These are phyloP conservation scores for Leccinum incarnatum DNA, from an alignment of 768 basidiomycete genomes.

Conservation along the genomic window DNA sequence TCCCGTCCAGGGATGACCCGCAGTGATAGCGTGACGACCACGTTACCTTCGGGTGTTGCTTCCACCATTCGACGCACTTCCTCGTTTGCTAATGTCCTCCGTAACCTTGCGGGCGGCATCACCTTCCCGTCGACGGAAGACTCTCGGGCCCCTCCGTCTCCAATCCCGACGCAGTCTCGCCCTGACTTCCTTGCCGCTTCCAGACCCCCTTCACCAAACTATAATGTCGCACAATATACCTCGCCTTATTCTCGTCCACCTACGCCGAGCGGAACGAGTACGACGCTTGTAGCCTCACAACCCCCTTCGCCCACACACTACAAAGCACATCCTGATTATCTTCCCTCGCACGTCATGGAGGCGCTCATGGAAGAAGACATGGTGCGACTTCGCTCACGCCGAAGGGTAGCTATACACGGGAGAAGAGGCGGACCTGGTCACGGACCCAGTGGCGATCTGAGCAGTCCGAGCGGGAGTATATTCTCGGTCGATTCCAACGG, in stretches of 20 bases:
- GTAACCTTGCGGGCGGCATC: constrained; percentile 66
- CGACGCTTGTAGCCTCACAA: constrained; percentile 24
- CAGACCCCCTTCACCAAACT: constrained; percentile 73
- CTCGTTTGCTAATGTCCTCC: constrained; percentile 75
- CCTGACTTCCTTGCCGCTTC: constrained; percentile 43
- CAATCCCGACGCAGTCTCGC: constrained; percentile 23
- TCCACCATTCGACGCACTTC: constrained; percentile 75
- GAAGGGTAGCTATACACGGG: constrained; percentile 41
- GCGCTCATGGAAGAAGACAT: constrained; percentile 93
- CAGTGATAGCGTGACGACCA: constrained; percentile 60
- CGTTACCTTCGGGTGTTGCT: constrained; percentile 58
- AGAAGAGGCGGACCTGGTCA: constrained; percentile 41
- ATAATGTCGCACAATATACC: constrained; percentile 72
- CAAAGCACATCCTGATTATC: constrained; percentile 49
- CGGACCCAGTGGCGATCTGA: constrained; percentile 41
- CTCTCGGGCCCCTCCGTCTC: constrained; percentile 37
- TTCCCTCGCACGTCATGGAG: constrained; percentile 79
- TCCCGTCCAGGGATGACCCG: constrained; percentile 51
- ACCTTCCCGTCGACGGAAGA: constrained; percentile 69
- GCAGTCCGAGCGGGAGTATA: constrained; percentile 72
- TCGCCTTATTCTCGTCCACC: constrained; percentile 68
- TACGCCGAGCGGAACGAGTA: constrained; percentile 35
- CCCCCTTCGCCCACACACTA: constrained; percentile 34
- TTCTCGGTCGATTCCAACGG: constrained; percentile 73
- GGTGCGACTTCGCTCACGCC: constrained; percentile 78